phyloP scores from a whole-genome alignment of 2,329 filamentous ascomycete genomes.

The Fusarium drepaniforme region DNA sequence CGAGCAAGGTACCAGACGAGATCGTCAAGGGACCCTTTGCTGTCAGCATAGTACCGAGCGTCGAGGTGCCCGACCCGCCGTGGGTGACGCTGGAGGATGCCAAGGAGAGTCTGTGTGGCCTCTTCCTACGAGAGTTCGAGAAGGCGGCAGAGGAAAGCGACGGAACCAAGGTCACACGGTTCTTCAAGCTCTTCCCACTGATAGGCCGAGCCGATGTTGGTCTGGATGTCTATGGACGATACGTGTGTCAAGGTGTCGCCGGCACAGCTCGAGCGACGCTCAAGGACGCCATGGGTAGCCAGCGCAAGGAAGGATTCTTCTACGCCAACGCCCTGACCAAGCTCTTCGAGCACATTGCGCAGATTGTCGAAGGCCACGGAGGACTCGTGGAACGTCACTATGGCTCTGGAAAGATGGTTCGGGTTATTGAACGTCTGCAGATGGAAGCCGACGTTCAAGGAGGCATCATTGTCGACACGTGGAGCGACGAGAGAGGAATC shows the following conservation, averaged over 20 bases:
- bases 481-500: constrained; percentile 89
- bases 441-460: constrained; percentile 96
- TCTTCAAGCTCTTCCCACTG: constrained; percentile 97
- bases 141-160: constrained; percentile 90
- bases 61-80: constrained; percentile 94
- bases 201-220: constrained; percentile 92
- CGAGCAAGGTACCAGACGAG: constrained; percentile 81
- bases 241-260: constrained; percentile 95
- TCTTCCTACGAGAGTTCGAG: constrained; percentile 96
- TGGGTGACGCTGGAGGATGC: constrained; percentile 88
- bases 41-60: constrained; percentile 91
- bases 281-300: constrained; percentile 71
- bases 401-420: constrained; percentile 91
- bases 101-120: constrained; percentile 86
- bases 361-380: constrained; percentile 94
- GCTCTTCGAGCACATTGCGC: constrained; percentile 96
- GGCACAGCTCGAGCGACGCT: constrained; percentile 84
- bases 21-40: constrained; percentile 90
- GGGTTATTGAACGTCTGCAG: constrained; percentile 92
- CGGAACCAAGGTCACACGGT: constrained; percentile 89
- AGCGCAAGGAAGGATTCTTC: constrained; percentile 82
- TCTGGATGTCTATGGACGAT: constrained; percentile 93
- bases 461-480: constrained; percentile 94
- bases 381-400: constrained; percentile 94
- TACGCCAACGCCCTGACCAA: constrained; percentile 92